Conservation (phyloP, 306 rosid species). For the Quercus parvula region DNA sequence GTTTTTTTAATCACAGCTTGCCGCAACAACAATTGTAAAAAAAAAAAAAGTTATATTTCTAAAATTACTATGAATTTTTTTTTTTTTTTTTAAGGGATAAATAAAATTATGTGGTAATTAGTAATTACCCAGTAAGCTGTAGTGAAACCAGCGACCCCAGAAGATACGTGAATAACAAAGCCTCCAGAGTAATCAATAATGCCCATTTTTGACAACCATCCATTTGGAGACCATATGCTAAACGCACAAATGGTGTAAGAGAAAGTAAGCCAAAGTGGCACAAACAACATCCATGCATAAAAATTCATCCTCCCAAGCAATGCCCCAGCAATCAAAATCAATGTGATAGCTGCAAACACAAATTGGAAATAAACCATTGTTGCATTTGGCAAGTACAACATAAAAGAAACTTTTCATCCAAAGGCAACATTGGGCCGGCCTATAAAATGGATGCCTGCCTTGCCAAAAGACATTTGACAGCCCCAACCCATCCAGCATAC, state of each 20-base stretch:
- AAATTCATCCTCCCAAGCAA: constrained; percentile 50
- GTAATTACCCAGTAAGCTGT: constrained; percentile 36
- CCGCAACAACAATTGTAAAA: too few species aligned
- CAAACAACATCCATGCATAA: constrained; percentile 47
- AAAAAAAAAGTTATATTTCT: too few species aligned
- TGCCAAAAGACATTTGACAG: constrained; percentile 39
- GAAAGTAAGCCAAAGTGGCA: constrained; percentile 45
- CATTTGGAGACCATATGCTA: constrained; percentile 34
- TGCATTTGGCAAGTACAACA: constrained; percentile 23
- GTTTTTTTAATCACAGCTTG: too few species aligned
- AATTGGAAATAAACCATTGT: constrained; percentile 45
- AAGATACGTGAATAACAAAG: constrained; percentile 38
- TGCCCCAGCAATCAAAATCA: constrained; percentile 45
- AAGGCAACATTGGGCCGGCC: constrained; percentile 29
- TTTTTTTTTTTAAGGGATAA: too few species aligned
- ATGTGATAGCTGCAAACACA: constrained; percentile 43
- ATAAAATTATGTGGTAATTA: background rate
- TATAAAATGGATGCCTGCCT: background rate
- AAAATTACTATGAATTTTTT: too few species aligned
- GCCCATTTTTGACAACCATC: constrained; percentile 34
- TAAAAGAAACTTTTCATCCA: constrained; percentile 14
- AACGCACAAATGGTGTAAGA: constrained; percentile 41
- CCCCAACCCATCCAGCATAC: constrained; percentile 51
- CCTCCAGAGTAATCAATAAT: constrained; percentile 46
- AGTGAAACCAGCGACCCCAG: constrained; percentile 44